These are phyloP conservation scores for Salix arbutifolia DNA, from an alignment of 345 rosid genomes.

Conservation along the genomic window DNA sequence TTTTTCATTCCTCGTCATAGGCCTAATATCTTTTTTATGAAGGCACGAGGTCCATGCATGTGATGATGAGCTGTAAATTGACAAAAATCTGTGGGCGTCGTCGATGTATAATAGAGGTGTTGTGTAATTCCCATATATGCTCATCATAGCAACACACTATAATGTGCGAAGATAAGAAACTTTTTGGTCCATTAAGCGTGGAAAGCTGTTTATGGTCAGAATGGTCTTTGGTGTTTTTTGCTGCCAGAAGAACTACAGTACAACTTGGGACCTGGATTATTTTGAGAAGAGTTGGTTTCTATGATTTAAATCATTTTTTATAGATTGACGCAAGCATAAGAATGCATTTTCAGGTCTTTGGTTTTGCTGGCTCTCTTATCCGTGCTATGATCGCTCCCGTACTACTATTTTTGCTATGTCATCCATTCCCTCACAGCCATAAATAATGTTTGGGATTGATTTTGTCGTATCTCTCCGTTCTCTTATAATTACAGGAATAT, in stretches of 20 bases:
- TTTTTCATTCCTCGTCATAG: constrained; percentile 23
- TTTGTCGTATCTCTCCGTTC: too few relatives aligned
- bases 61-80: constrained; percentile 30
- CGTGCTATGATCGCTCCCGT: too few relatives aligned
- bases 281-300: background rate
- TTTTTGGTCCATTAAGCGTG: constrained; percentile 18
- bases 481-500: too few relatives aligned
- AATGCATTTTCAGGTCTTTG: background rate
- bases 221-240: background rate
- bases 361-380: background rate
- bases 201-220: constrained; percentile 10
- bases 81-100: constrained; percentile 30
- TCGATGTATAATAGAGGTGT: constrained; percentile 51
- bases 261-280: background rate
- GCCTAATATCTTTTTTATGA: constrained; percentile 22
- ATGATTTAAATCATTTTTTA: background rate
- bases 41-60: constrained; percentile 22
- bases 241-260: background rate
- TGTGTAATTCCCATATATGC: constrained; percentile 32
- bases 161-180: constrained; percentile 40
- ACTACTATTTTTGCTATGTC: too few relatives aligned
- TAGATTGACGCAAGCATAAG: too few relatives aligned
- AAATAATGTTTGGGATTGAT: too few relatives aligned
- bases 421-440: too few relatives aligned
- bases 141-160: constrained; percentile 29